These are phyloP conservation scores for Hondaea fermentalgiana DNA, from an alignment of 108 stramenopile species.

Conservation along the genomic window DNA sequence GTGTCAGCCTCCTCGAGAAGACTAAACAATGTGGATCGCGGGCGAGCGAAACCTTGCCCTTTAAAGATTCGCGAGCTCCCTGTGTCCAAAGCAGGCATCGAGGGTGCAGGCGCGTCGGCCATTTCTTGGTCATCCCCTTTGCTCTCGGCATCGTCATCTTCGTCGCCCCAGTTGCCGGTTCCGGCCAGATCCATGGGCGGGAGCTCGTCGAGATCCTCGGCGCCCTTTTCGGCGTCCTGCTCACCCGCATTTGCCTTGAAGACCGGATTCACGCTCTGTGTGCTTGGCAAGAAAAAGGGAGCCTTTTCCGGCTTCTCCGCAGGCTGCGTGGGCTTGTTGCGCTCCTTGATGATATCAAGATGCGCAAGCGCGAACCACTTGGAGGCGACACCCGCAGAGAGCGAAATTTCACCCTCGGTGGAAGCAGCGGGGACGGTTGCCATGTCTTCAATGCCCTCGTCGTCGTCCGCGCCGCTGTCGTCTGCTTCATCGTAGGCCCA, in stretches of 20 bases:
- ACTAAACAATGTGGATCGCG: background rate
- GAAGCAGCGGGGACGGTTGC: constrained; percentile 2
- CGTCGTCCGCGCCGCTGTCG: constrained; percentile 50
- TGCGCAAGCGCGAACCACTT: constrained; percentile 93
- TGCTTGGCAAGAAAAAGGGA: constrained; percentile 90
- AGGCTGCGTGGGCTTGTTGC: constrained; percentile 85
- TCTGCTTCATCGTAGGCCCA: background rate
- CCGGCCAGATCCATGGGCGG: constrained; percentile 4
- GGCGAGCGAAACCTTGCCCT: background rate
- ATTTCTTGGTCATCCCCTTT: too few relatives aligned
- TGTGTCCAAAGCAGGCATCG: too few relatives aligned
- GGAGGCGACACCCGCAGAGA: constrained; percentile 76
- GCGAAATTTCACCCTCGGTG: constrained; percentile 61
- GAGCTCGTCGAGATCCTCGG: background rate
- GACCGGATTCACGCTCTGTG: constrained; percentile 40
- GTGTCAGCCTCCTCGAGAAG: constrained; percentile 21
- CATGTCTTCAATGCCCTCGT: constrained; percentile 30
- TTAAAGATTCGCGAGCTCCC: background rate
- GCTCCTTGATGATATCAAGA: constrained; percentile 80
- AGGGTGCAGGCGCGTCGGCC: too few relatives aligned
- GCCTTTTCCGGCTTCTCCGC: constrained; percentile 83
- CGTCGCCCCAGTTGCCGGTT: background rate
- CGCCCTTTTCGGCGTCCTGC: background rate
- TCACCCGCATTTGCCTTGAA: constrained; percentile 29
- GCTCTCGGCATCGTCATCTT: background rate